These are phyloP conservation scores for Blastocystis sp. DNA, from an alignment of 352 stramenopile genomes.

Conservation along the genomic window DNA sequence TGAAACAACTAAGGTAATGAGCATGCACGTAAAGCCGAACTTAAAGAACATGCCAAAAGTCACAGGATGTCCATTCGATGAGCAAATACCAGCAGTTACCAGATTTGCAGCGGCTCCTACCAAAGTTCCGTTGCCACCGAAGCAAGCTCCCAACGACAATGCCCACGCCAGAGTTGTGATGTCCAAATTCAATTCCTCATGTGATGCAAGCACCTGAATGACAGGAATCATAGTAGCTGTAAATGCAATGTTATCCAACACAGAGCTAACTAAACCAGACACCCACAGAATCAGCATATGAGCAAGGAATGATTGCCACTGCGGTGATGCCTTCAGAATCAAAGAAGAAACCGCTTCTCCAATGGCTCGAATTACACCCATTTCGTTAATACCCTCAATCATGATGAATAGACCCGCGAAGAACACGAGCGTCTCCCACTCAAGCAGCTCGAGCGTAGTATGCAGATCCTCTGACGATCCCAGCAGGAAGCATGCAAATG, in stretches of 20 bases:
- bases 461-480: constrained; percentile 68
- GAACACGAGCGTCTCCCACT: constrained; percentile 69
- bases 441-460: constrained; percentile 66
- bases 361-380: constrained; percentile 66
- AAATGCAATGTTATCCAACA: constrained; percentile 66
- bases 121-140: constrained; percentile 69
- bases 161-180: constrained; percentile 67
- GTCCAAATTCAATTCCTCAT: constrained; percentile 64
- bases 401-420: constrained; percentile 69
- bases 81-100: constrained; percentile 65
- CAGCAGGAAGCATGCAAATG: constrained; percentile 67
- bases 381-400: constrained; percentile 67
- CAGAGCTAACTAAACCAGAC: constrained; percentile 63
- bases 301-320: constrained; percentile 22
- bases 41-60: constrained; percentile 51
- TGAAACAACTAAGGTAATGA: constrained; percentile 47
- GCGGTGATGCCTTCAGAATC: constrained; percentile 64
- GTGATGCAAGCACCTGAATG: constrained; percentile 65
- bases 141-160: constrained; percentile 67
- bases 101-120: constrained; percentile 68
- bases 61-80: constrained; percentile 45
- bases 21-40: constrained; percentile 36
- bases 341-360: constrained; percentile 64
- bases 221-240: constrained; percentile 70
- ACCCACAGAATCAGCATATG: constrained; percentile 67